Conservation (phyloP, 139 green algal genomes). For the Tetradesmus lagerheimii region DNA sequence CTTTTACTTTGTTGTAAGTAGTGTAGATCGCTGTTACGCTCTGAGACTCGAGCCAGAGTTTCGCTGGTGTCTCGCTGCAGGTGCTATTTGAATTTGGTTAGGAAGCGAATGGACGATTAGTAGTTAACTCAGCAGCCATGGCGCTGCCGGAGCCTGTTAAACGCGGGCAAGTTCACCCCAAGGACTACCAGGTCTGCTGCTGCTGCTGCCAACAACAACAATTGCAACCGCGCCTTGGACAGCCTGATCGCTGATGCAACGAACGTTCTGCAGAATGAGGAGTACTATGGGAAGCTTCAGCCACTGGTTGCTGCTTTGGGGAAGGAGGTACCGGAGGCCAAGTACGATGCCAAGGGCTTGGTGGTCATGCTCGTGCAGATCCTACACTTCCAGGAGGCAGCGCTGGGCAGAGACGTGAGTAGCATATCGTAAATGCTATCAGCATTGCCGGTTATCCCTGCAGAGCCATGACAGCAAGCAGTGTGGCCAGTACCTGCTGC, state of each 20-base stretch:
- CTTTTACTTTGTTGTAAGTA: not conserved
- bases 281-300: conserved; percentile 61
- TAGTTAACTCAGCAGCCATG: not conserved
- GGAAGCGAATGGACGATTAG: not conserved
- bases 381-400: conserved; percentile 88
- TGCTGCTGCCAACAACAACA: not conserved
- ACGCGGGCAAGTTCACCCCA: conserved; percentile 60
- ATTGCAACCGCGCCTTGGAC: not conserved
- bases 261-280: conserved; percentile 61
- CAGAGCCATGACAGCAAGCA: not conserved
- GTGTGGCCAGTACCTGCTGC: not conserved
- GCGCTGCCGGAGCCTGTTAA: conserved; percentile 35
- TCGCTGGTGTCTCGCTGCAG: not conserved
- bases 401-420: conserved; percentile 76
- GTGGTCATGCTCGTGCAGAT: conserved; percentile 70
- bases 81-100: not conserved
- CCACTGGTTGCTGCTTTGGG: conserved; percentile 66
- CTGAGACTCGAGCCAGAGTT: not conserved
- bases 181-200: conserved; percentile 67
- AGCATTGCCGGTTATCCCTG: not conserved
- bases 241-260: not conserved
- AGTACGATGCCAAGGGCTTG: conserved; percentile 73
- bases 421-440: not conserved
- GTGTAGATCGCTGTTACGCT: not conserved
- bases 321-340: conserved; percentile 61